Conservation (phyloP, 2,329 filamentous ascomycete species). For the Fusarium sp. region DNA sequence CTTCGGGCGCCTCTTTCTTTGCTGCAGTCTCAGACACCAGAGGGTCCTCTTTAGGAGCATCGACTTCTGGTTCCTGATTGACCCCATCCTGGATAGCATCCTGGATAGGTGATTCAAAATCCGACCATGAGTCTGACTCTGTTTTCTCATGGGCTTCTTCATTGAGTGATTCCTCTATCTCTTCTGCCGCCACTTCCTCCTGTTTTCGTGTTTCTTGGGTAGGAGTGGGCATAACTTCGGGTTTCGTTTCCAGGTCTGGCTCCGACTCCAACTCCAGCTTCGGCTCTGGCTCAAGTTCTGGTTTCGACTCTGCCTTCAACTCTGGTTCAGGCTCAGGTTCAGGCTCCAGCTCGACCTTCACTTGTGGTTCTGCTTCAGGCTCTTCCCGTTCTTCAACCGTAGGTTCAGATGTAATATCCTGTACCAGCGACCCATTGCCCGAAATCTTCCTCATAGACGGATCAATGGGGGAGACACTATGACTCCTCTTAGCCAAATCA, state of each 20-base stretch:
- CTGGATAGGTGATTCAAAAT: conserved; percentile 39
- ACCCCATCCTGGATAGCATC: conserved; percentile 8
- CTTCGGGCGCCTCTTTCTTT: background rate
- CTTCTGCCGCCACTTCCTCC: conserved; percentile 4
- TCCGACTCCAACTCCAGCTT: conserved; percentile 2
- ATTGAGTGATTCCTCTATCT: background rate
- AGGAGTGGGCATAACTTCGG: background rate
- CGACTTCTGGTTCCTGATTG: background rate
- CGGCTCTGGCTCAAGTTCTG: background rate
- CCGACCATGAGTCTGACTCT: conserved; percentile 40
- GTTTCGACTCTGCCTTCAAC: background rate
- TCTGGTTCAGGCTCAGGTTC: background rate
- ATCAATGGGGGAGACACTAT: conserved; percentile 43
- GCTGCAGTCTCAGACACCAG: background rate
- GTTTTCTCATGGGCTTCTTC: background rate
- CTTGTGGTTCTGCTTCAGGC: background rate
- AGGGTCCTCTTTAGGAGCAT: background rate
- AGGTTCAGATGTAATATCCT: conserved; percentile 8
- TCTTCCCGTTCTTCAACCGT: background rate
- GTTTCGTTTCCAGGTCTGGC: conserved; percentile 2
- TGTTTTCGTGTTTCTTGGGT: conserved; percentile 11
- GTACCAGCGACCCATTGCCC: conserved; percentile 16
- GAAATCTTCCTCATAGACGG: conserved; percentile 35
- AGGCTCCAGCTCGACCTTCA: background rate
- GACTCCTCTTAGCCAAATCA: conserved; percentile 55